These are phyloP conservation scores for Escallonia herrerae DNA, from an alignment of 129 eudicot species.

Conservation along the genomic window DNA sequence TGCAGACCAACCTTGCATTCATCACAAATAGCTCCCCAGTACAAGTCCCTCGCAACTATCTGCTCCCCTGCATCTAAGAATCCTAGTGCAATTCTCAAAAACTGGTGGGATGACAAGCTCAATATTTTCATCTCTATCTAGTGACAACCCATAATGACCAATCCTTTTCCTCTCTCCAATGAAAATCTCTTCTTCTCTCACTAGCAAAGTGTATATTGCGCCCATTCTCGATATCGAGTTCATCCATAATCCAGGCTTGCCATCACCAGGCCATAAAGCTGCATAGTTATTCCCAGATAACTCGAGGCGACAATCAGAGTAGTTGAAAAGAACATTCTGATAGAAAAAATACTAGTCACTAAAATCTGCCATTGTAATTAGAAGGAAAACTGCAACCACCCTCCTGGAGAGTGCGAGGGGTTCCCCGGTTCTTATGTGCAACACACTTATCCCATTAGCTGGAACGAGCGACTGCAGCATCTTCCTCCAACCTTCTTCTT, in stretches of 20 bases:
- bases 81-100: slow-evolving; percentile 47
- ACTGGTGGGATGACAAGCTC: slow-evolving; percentile 83
- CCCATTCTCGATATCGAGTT: slow-evolving; percentile 76
- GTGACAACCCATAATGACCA: neutral
- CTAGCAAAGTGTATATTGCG: slow-evolving; percentile 53
- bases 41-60: slow-evolving; percentile 64
- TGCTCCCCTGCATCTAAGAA: slow-evolving; percentile 59
- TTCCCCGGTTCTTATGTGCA: slow-evolving; percentile 80
- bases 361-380: slow-evolving; percentile 92
- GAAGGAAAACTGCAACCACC: slow-evolving; percentile 55
- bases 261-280: slow-evolving; percentile 87
- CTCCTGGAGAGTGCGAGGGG: slow-evolving; percentile 54
- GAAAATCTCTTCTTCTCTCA: slow-evolving; percentile 59
- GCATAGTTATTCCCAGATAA: slow-evolving; percentile 42
- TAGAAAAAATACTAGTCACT: slow-evolving; percentile 74
- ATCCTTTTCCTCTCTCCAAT: slow-evolving; percentile 18
- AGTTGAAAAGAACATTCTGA: slow-evolving; percentile 65
- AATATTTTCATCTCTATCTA: slow-evolving; percentile 45
- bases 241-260: slow-evolving; percentile 92
- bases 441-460: slow-evolving; percentile 24
- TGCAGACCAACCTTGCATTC: slow-evolving; percentile 25
- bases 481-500: neutral
- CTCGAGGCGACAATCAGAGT: slow-evolving; percentile 54
- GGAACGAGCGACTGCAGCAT: neutral
- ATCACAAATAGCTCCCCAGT: slow-evolving; percentile 78